Evolutionary conservation across 768 basidiomycete genomes (phyloP).

Genomic region (Mycena alexandri): DNA sequence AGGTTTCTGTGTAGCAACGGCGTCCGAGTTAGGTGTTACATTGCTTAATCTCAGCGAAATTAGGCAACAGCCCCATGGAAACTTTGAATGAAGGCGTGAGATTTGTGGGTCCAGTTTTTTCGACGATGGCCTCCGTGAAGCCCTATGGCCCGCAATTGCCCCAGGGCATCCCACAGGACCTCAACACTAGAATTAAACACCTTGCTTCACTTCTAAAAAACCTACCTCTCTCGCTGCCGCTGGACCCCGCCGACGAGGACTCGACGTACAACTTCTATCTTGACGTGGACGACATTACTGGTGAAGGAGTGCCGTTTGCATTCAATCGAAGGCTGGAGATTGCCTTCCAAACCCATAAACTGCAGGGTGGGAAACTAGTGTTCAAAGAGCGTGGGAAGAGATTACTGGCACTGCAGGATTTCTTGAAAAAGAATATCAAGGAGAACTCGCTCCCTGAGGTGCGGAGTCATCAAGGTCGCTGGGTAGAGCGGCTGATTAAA

Average conservation of each 20-base stretch:
- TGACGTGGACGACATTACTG: neutral
- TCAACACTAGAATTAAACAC: neutral
- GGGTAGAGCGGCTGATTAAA: slow-evolving; percentile 3
- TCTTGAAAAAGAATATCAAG: neutral
- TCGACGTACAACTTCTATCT: too few species aligned
- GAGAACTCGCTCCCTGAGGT: neutral
- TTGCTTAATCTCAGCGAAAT: neutral
- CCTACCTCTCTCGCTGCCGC: neutral
- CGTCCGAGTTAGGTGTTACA: neutral
- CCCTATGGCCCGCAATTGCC: too few species aligned
- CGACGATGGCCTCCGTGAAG: too few species aligned
- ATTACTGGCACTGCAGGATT: neutral
- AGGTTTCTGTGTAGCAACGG: neutral
- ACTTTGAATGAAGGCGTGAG: too few species aligned
- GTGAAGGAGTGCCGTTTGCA: neutral
- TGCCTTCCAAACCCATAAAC: neutral
- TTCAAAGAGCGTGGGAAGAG: neutral
- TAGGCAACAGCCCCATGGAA: neutral
- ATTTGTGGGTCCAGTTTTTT: too few species aligned
- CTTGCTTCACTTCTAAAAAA: neutral
- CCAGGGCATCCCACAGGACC: too few species aligned
- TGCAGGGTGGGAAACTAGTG: neutral
- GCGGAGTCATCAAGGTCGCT: neutral
- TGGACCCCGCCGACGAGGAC: too few species aligned
- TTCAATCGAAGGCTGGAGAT: neutral